Base-by-base conservation (phyloP, 2,329 filamentous ascomycete species). In the Apiospora malaysiana region DNA sequence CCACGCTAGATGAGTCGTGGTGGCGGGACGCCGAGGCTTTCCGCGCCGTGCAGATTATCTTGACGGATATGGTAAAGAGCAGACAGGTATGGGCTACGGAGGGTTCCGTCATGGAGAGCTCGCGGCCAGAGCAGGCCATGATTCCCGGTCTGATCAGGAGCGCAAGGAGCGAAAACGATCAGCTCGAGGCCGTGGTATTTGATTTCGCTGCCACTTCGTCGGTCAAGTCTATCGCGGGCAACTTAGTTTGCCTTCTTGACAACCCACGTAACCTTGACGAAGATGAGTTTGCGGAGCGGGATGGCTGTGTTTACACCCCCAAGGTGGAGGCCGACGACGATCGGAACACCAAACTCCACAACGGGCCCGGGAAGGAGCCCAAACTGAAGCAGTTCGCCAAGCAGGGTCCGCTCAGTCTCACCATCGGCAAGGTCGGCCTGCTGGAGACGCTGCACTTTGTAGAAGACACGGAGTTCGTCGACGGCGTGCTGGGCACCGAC, bases 121-220 rank as follows among this genome's bases (percentile, higher is more conserved):
- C 21, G 5, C 21, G 21, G 21, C 46, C 46, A 2, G 46, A 49
- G 21, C 46, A 49, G 46, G 46, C 46, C 46, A 49, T 49, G 12
- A 16, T 49, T 9, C 9, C 46, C 21, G 46, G 46, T 23, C 68
- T 79, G 10, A 70, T 77, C 27, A 74, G 78, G 18, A 73, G 72
- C 23, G 68, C 76, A 25, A 74, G 77, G 12, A 76, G 73, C n/a
- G 77, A 79, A 66, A 49, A 49, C 46, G 74, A 68, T 79, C 21
- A 76, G 77, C 47, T 74, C 76, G 6, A n/a, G n/a, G n/a, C n/a
- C n/a, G n/a, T n/a, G n/a, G n/a, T n/a, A n/a, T n/a, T n/a, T n/a
- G n/a, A n/a, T n/a, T n/a, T n/a, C n/a, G n/a, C n/a, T n/a, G n/a
- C n/a, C n/a, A n/a, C n/a, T n/a, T n/a, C n/a, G n/a, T n/a, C n/a